Percentiles rank a stretch among this genome's conserved stretches.
Conservation (phyloP, 495 filamentous ascomycete genomes). For the Neurospora sublineolata region DNA sequence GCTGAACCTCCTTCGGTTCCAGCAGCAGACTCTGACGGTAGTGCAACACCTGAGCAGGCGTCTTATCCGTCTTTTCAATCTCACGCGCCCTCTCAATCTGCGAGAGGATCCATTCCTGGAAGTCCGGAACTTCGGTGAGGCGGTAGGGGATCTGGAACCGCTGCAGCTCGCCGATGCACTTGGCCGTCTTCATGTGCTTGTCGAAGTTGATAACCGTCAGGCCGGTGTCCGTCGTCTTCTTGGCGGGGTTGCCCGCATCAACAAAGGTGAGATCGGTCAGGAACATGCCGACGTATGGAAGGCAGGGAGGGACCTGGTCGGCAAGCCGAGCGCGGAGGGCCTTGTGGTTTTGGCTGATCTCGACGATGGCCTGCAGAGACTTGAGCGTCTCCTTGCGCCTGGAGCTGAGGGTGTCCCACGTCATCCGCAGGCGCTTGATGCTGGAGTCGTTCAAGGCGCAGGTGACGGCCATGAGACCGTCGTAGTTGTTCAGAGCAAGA, state of each 20-base stretch:
- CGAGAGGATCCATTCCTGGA: conserved; percentile 87
- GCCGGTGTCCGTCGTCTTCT: conserved; percentile 37
- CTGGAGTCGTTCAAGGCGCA: conserved; percentile 86
- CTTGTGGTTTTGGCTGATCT: conserved; percentile 82
- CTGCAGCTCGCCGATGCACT: conserved; percentile 90
- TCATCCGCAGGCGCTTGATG: conserved; percentile 80
- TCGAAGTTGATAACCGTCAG: conserved; percentile 92
- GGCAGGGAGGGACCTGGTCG: conserved; percentile 78
- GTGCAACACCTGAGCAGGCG: conserved; percentile 61
- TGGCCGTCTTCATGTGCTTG: conserved; percentile 89
- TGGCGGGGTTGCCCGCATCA: conserved; percentile 84
- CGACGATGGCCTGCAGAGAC: conserved; percentile 66
- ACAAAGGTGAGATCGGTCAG: conserved; percentile 81
- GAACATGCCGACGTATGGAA: conserved; percentile 96
- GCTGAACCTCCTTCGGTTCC: conserved; percentile 62
- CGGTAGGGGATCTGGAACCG: conserved; percentile 95
- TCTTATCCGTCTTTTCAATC: conserved; percentile 52
- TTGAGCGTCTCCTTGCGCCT: conserved; percentile 76
- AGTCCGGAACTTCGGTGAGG: conserved; percentile 70
- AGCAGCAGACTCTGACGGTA: conserved; percentile 79
- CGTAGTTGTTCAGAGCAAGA: conserved; percentile 86
- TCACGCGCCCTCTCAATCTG: conserved; percentile 74
- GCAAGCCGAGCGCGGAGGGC: conserved; percentile 81
- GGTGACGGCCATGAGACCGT: conserved; percentile 91
- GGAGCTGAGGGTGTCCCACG: conserved; percentile 81